phyloP scores from a whole-genome alignment of 768 basidiomycete species.

The Leucosporidium creatinivorum region DNA sequence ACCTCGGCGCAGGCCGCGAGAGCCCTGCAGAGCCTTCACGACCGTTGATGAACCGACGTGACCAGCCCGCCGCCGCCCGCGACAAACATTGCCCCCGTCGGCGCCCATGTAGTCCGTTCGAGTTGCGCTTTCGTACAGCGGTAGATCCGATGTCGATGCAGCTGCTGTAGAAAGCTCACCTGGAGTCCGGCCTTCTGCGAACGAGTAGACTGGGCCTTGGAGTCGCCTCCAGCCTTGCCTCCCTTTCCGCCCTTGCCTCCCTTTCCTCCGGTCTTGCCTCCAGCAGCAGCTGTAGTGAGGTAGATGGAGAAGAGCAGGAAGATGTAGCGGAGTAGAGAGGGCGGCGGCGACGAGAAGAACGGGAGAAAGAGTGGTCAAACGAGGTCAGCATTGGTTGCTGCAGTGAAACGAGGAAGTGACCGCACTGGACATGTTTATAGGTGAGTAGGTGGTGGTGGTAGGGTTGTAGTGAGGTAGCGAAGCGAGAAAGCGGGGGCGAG shows the following conservation, averaged over 20 bases:
- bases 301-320: neutral
- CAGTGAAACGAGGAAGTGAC: too few species aligned
- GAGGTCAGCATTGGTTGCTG: neutral
- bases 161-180: conserved; percentile 46
- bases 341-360: neutral
- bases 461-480: too few species aligned
- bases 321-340: too few species aligned
- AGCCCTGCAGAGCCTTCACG: neutral
- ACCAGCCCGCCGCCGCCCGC: neutral
- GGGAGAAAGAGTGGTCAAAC: neutral
- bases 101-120: neutral
- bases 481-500: too few species aligned
- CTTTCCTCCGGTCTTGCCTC: conserved; percentile 39
- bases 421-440: too few species aligned
- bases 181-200: conserved; percentile 83
- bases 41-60: neutral
- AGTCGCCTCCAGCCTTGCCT: conserved; percentile 41
- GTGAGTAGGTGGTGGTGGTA: too few species aligned
- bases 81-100: conserved; percentile 5
- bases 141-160: conserved; percentile 11
- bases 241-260: conserved; percentile 43
- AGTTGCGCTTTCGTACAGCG: neutral
- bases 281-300: conserved; percentile 3
- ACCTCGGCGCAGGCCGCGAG: neutral
- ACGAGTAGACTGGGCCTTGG: conserved; percentile 43